Evolutionary conservation across 441 rosid species (phyloP).

Genomic region (Populus hybrid): DNA sequence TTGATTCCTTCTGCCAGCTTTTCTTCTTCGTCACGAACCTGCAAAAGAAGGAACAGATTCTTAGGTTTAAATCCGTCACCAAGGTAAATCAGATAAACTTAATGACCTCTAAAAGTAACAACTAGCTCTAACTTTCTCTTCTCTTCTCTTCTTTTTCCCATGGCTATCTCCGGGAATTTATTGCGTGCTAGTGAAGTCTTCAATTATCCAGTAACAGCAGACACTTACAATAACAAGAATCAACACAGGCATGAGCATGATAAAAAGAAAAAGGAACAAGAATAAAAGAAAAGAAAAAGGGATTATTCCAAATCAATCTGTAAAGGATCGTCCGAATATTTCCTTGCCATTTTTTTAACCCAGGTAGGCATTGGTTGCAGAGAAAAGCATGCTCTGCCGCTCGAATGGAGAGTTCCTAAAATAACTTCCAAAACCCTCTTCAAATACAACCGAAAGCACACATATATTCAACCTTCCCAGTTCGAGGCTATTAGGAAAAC

Average conservation of each 20-base stretch:
- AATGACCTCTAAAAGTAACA: too few relatives aligned
- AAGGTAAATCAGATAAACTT: neutral
- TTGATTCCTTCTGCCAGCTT: conserved; percentile 94
- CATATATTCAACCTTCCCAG: conserved; percentile 80
- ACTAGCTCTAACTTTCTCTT: neutral
- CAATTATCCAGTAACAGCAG: neutral
- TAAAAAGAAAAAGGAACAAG: too few relatives aligned
- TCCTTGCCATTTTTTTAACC: conserved; percentile 84
- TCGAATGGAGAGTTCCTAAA: conserved; percentile 76
- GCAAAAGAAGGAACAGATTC: neutral
- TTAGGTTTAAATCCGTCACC: neutral
- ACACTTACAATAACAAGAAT: too few relatives aligned
- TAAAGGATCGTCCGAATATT: conserved; percentile 80
- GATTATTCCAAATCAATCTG: conserved; percentile 76
- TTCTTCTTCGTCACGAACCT: conserved; percentile 94
- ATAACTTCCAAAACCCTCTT: conserved; percentile 87
- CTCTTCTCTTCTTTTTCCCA: too few relatives aligned
- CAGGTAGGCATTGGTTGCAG: conserved; percentile 96
- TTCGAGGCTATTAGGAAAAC: conserved; percentile 40
- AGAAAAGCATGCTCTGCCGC: conserved; percentile 96
- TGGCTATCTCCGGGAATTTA: too few relatives aligned
- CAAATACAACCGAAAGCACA: conserved; percentile 98
- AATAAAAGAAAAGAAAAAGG: neutral
- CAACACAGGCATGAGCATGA: too few relatives aligned
- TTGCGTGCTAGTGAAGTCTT: too few relatives aligned